These are phyloP conservation scores for Tolypocladium ovalisporum DNA, from an alignment of 2,329 filamentous ascomycete species.

Conservation along the genomic window DNA sequence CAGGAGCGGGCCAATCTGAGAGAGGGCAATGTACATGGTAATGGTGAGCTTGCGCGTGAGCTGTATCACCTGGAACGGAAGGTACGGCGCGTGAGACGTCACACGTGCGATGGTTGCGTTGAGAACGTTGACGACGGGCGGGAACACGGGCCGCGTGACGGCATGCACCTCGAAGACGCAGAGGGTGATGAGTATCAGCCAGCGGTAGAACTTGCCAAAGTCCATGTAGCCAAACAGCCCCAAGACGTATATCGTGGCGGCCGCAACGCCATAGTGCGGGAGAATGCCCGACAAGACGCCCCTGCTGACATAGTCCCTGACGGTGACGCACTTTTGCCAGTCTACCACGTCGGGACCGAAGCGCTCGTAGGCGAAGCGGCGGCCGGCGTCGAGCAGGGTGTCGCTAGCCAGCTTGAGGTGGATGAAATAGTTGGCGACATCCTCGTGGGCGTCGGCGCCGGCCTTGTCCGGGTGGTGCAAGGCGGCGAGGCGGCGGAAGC, in stretches of 20 bases:
- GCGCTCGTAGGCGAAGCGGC: slow-evolving; percentile 79
- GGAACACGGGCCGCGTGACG: slow-evolving; percentile 43
- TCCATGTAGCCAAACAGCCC: slow-evolving; percentile 57
- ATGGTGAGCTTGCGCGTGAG: slow-evolving; percentile 67
- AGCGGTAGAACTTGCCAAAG: slow-evolving; percentile 55
- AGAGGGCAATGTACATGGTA: slow-evolving; percentile 73
- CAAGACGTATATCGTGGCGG: slow-evolving; percentile 47
- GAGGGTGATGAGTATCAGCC: slow-evolving; percentile 43
- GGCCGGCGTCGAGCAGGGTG: slow-evolving; percentile 63
- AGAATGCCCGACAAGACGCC: slow-evolving; percentile 49
- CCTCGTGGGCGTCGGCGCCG: slow-evolving; percentile 20
- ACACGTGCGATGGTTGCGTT: slow-evolving; percentile 31
- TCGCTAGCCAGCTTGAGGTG: slow-evolving; percentile 77
- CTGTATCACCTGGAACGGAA: slow-evolving; percentile 76
- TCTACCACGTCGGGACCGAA: slow-evolving; percentile 63
- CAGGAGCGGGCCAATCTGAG: slow-evolving; percentile 65
- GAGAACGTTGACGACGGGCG: slow-evolving; percentile 31
- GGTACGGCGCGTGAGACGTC: slow-evolving; percentile 46
- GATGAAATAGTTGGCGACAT: slow-evolving; percentile 51
- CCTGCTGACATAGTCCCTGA: slow-evolving; percentile 60
- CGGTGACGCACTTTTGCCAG: slow-evolving; percentile 56
- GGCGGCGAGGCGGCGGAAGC: slow-evolving; percentile 67
- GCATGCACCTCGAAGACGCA: slow-evolving; percentile 46
- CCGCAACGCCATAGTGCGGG: slow-evolving; percentile 50
- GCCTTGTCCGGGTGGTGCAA: slow-evolving; percentile 80